Conservation (phyloP, 1,139 yeast species). For the Taphrina flavorubra region DNA sequence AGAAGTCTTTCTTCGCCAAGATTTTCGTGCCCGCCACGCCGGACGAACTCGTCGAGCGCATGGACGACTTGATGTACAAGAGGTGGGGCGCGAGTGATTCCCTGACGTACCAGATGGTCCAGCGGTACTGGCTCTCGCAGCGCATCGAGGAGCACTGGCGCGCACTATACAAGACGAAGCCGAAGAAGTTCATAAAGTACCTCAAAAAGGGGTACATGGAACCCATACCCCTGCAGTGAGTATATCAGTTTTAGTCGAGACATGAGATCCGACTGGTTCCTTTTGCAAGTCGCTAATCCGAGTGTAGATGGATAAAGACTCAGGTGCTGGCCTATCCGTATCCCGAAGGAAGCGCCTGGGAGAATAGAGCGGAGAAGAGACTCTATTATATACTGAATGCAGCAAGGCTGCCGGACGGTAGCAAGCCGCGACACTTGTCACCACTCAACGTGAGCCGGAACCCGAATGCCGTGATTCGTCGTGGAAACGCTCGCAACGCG, state of each 20-base stretch:
- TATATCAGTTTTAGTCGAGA: neutral
- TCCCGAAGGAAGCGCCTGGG: slow-evolving; percentile 23
- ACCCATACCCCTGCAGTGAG: slow-evolving; percentile 15
- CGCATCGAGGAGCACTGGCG: slow-evolving; percentile 21
- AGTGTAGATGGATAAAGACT: slow-evolving; percentile 2
- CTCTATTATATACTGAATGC: slow-evolving; percentile 24
- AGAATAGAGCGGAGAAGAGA: slow-evolving; percentile 22
- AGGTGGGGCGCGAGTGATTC: slow-evolving; percentile 17
- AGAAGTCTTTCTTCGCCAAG: slow-evolving; percentile 13
- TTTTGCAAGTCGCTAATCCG: neutral
- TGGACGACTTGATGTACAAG: slow-evolving; percentile 18
- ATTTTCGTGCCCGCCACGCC: neutral
- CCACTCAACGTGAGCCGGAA: slow-evolving; percentile 14
- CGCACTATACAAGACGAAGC: slow-evolving; percentile 4
- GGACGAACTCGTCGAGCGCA: slow-evolving; percentile 9
- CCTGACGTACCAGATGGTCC: slow-evolving; percentile 14
- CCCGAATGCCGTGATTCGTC: slow-evolving; percentile 6
- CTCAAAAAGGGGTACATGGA: slow-evolving; percentile 23
- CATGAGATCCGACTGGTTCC: too few species aligned
- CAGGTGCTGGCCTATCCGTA: slow-evolving; percentile 19
- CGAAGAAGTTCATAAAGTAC: slow-evolving; percentile 12
- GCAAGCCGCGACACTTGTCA: slow-evolving; percentile 3
- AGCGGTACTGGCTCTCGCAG: slow-evolving; percentile 23
- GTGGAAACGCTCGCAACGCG: slow-evolving; percentile 18
- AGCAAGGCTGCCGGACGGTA: slow-evolving; percentile 19